Evolutionary conservation across 2,329 filamentous ascomycete genomes (phyloP).

Genomic region (Coleophoma crateriformis): DNA sequence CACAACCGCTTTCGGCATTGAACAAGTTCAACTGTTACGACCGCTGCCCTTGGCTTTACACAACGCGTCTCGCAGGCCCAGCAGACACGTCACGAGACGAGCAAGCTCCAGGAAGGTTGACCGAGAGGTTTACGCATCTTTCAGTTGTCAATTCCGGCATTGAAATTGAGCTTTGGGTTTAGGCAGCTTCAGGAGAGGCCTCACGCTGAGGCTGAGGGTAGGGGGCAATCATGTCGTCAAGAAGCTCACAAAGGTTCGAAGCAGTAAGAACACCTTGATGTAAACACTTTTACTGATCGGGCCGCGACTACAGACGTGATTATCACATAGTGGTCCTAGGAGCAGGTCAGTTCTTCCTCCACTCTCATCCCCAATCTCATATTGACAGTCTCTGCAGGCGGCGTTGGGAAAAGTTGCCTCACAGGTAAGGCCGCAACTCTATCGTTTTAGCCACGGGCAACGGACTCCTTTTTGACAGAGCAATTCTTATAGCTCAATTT

Average conservation of each 20-base stretch:
- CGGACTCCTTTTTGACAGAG: constrained; percentile 13
- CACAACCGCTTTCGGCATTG: no score
- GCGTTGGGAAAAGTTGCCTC: constrained; percentile 70
- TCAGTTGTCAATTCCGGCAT: neutral
- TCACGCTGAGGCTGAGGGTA: neutral
- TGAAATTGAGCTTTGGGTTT: no score
- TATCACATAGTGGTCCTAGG: constrained; percentile 64
- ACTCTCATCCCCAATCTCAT: constrained; percentile 5
- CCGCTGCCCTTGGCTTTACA: constrained; percentile 12
- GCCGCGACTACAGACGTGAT: constrained; percentile 28
- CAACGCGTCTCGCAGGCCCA: neutral
- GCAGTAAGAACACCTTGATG: neutral
- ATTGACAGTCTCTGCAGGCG: constrained; percentile 37
- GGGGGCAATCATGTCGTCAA: neutral
- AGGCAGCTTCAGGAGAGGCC: neutral
- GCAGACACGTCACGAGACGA: neutral
- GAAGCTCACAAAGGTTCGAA: constrained; percentile 1
- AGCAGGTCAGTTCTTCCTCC: constrained; percentile 40
- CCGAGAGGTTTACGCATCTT: neutral
- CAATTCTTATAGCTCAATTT: constrained; percentile 53
- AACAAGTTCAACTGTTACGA: no score
- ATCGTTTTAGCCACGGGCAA: constrained; percentile 4
- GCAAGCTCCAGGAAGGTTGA: neutral
- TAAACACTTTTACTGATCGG: neutral
- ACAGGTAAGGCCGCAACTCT: constrained; percentile 48